These are phyloP conservation scores for Apiospora aurea DNA, from an alignment of 2,329 filamentous ascomycete species.

Conservation along the genomic window DNA sequence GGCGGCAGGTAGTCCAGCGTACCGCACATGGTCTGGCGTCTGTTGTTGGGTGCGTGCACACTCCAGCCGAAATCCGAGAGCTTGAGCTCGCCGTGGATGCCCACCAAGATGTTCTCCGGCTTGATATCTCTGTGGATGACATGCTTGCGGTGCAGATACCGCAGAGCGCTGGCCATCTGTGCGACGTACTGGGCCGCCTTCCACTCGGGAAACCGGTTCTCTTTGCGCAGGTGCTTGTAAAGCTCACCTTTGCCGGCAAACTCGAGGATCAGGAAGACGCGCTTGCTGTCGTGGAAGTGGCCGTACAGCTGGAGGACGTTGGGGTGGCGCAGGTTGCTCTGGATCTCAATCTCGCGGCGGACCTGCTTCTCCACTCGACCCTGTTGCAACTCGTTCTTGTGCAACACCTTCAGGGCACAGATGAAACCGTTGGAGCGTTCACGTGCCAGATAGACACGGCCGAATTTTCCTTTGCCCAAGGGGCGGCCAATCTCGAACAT, in stretches of 20 bases:
- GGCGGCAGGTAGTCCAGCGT: constrained; percentile 97
- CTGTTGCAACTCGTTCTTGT: constrained; percentile 83
- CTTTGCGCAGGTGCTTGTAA: constrained; percentile 84
- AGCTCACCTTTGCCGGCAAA: constrained; percentile 87
- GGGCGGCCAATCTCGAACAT: constrained; percentile 95
- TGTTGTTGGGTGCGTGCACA: constrained; percentile 94
- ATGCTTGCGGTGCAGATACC: constrained; percentile 94
- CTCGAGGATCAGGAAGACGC: constrained; percentile 86
- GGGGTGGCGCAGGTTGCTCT: constrained; percentile 84
- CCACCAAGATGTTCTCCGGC: constrained; percentile 95
- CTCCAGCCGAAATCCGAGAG: constrained; percentile 99
- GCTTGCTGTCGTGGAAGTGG: constrained; percentile 88
- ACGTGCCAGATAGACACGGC: constrained; percentile 83
- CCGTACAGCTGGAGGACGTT: constrained; percentile 86
- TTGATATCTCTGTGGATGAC: constrained; percentile 98
- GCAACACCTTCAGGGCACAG: constrained; percentile 84
- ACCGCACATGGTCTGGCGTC: constrained; percentile 93
- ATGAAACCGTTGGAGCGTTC: constrained; percentile 82
- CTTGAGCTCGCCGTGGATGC: constrained; percentile 97
- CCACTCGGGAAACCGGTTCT: constrained; percentile 83
- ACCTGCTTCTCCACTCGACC: constrained; percentile 86
- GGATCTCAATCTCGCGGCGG: constrained; percentile 87
- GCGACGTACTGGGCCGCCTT: constrained; percentile 88
- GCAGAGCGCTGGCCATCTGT: constrained; percentile 88
- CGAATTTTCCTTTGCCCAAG: constrained; percentile 87